Percentiles rank a stretch among this genome's conserved stretches.
Evolutionary conservation across 306 rosid species (phyloP).

Genomic region (Nissolia schottii): DNA sequence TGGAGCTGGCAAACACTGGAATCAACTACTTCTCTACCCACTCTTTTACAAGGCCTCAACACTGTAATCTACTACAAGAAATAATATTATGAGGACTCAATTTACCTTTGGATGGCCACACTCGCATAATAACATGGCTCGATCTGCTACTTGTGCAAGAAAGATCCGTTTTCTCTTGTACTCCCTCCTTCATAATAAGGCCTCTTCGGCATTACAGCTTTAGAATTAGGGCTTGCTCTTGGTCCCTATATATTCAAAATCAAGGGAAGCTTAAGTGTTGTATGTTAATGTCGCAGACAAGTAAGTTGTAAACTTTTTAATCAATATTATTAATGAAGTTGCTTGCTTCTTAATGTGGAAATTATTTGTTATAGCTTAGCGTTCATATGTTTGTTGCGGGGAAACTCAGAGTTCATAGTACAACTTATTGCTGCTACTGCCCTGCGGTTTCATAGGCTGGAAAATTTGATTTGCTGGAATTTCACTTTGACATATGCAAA

Average conservation of each 20-base stretch:
- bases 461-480: background rate
- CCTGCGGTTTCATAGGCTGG: background rate
- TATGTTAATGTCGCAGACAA: background rate
- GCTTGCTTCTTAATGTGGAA: background rate
- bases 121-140: too few relatives aligned
- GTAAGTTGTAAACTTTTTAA: conserved; percentile 1
- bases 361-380: background rate
- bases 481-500: background rate
- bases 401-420: background rate
- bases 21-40: background rate
- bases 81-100: too few relatives aligned
- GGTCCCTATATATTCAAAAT: too few relatives aligned
- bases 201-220: conserved; percentile 12
- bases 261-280: conserved; percentile 10
- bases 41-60: background rate
- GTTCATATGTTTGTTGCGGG: background rate
- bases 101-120: too few relatives aligned
- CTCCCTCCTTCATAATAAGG: background rate
- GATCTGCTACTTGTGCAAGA: conserved; percentile 5
- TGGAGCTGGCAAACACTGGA: conserved; percentile 19
- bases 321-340: background rate
- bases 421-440: background rate
- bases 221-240: background rate
- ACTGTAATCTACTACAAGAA: too few relatives aligned
- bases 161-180: conserved; percentile 25